Conservation (phyloP, 805 yeast species). For the Lipomyces orientalis region DNA sequence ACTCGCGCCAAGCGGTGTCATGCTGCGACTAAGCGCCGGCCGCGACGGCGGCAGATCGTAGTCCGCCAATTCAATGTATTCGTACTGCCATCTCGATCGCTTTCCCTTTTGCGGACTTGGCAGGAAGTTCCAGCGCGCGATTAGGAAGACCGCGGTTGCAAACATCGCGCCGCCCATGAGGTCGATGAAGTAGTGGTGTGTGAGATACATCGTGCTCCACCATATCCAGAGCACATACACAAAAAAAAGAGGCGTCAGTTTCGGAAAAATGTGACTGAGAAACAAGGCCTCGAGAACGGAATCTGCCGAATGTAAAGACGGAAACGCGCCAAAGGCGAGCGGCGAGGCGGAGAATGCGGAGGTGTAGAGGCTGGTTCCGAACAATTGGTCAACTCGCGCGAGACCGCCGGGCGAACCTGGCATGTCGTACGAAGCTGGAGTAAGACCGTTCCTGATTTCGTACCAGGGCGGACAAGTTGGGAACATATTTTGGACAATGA, state of each 20-base stretch:
- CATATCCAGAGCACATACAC: constrained; percentile 92
- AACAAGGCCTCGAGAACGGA: constrained; percentile 93
- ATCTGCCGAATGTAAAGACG: constrained; percentile 90
- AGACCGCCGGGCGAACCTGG: constrained; percentile 95
- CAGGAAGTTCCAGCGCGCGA: constrained; percentile 66
- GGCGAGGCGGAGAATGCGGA: constrained; percentile 84
- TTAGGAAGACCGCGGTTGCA: constrained; percentile 70
- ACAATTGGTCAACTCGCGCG: constrained; percentile 77
- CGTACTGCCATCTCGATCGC: constrained; percentile 52
- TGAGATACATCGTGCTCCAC: constrained; percentile 98
- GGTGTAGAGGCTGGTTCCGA: constrained; percentile 84
- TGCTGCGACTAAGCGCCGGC: not conserved
- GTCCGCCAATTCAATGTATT: constrained; percentile 46
- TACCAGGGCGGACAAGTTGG: constrained; percentile 99
- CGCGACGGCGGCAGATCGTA: not conserved
- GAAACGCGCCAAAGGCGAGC: constrained; percentile 86
- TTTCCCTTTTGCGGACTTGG: constrained; percentile 56
- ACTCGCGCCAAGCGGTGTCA: not conserved
- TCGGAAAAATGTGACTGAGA: constrained; percentile 81
- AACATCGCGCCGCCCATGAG: constrained; percentile 92
- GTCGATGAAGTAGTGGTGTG: constrained; percentile 95
- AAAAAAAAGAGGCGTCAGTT: constrained; percentile 61
- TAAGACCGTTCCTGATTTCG: constrained; percentile 72
- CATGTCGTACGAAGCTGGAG: constrained; percentile 90
- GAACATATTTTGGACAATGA: constrained; percentile 75